phyloP scores from a whole-genome alignment of 2,329 filamentous ascomycete species.

The Alternaria novae-zelandiae region DNA sequence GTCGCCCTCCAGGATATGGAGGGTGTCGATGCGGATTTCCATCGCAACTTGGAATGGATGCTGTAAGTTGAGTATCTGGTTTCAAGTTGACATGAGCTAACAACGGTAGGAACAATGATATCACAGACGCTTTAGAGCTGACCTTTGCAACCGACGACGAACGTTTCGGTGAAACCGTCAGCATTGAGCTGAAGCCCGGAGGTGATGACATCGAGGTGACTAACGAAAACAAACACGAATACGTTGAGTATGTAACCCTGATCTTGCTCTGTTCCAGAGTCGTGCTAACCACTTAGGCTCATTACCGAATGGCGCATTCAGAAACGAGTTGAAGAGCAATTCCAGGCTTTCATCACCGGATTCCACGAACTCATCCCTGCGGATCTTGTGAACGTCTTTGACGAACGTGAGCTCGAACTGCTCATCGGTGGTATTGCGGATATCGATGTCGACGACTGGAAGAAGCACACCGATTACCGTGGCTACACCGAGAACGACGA shows the following conservation, averaged over 20 bases:
- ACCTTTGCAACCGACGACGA: slow-evolving; percentile 98
- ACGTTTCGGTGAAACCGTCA: slow-evolving; percentile 91
- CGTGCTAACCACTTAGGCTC: slow-evolving; percentile 59
- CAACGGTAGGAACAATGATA: slow-evolving; percentile 78
- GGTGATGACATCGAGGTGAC: slow-evolving; percentile 94
- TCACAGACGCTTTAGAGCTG: slow-evolving; percentile 90
- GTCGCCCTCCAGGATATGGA: slow-evolving; percentile 96
- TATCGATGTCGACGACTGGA: slow-evolving; percentile 99
- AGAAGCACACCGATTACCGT: slow-evolving; percentile 99
- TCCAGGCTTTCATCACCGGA: slow-evolving; percentile 95
- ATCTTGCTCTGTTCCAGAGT: not conserved
- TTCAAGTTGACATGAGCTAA: slow-evolving; percentile 5
- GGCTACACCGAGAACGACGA: slow-evolving; percentile 98
- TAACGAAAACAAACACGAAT: slow-evolving; percentile 99
- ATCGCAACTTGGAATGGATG: slow-evolving; percentile 96
- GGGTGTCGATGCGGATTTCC: slow-evolving; percentile 97
- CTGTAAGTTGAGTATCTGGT: slow-evolving; percentile 58
- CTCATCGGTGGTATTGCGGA: slow-evolving; percentile 99
- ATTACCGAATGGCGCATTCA: slow-evolving; percentile 99
- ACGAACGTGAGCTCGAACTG: slow-evolving; percentile 94
- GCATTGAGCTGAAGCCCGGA: slow-evolving; percentile 89
- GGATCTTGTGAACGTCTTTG: slow-evolving; percentile 97
- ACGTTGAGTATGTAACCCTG: slow-evolving; percentile 74
- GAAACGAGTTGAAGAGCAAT: slow-evolving; percentile 97
- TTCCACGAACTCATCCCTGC: slow-evolving; percentile 98